Percentiles rank a stretch among this genome's conserved stretches.
These are phyloP conservation scores for Bathelium albidoporum DNA, from an alignment of 495 filamentous ascomycete species.

Conservation along the genomic window DNA sequence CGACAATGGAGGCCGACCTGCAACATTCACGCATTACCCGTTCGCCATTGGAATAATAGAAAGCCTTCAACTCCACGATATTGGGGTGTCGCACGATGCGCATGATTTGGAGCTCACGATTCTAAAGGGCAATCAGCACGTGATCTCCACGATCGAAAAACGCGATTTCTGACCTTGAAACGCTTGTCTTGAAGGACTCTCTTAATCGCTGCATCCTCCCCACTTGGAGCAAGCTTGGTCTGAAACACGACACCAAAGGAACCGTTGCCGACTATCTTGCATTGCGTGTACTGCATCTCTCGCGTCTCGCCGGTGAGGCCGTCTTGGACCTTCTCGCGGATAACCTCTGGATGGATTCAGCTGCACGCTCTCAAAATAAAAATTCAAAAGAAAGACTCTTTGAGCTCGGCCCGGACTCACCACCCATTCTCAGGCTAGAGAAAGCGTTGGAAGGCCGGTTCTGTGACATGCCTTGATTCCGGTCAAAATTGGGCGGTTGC, in stretches of 20 bases:
- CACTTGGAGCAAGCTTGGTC: constrained; percentile 92
- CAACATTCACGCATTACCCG: constrained; percentile 47
- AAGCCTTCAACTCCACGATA: constrained; percentile 96
- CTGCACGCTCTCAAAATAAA: no score
- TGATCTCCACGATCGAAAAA: neutral
- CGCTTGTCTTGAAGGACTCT: constrained; percentile 96
- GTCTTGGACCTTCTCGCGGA: constrained; percentile 98
- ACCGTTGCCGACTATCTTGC: constrained; percentile 99
- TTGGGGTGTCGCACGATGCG: constrained; percentile 97
- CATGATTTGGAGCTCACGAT: constrained; percentile 99
- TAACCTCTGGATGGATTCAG: constrained; percentile 59
- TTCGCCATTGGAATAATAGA: constrained; percentile 98
- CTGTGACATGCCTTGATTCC: constrained; percentile 47
- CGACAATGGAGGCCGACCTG: neutral
- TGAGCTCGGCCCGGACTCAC: constrained; percentile 42
- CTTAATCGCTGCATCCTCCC: constrained; percentile 98
- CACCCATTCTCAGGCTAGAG: constrained; percentile 71
- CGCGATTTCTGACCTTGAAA: constrained; percentile 70
- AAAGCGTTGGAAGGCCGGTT: constrained; percentile 61
- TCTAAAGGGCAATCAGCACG: constrained; percentile 48
- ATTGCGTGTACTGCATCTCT: constrained; percentile 97
- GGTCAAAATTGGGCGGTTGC: neutral
- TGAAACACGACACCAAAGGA: constrained; percentile 99
- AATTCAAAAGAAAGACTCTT: no score
- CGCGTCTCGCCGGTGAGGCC: constrained; percentile 89